These are phyloP conservation scores for Colletotrichum godetiae DNA, from an alignment of 2,329 filamentous ascomycete genomes.

Conservation along the genomic window DNA sequence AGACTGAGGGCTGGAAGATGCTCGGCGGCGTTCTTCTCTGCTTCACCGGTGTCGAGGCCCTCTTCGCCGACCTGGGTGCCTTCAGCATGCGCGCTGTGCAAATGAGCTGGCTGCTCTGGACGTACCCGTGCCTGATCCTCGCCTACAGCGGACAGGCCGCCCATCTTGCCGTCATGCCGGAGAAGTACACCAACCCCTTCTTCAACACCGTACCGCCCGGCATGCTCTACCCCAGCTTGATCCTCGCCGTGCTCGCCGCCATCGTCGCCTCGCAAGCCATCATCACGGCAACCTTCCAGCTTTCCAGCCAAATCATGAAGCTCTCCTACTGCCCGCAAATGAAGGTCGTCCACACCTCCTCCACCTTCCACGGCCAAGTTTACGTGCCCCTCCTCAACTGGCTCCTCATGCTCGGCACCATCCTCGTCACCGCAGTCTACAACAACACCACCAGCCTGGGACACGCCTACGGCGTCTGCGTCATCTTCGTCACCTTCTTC, in stretches of 20 bases:
- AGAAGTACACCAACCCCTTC: slow-evolving; percentile 78
- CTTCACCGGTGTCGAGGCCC: slow-evolving; percentile 82
- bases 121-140: slow-evolving; percentile 74
- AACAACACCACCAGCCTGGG: slow-evolving; percentile 79
- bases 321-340: slow-evolving; percentile 80
- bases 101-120: slow-evolving; percentile 76
- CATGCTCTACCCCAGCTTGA: slow-evolving; percentile 74
- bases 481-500: slow-evolving; percentile 84
- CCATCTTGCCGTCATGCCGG: slow-evolving; percentile 67
- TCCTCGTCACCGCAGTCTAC: slow-evolving; percentile 80
- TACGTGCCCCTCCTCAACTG: slow-evolving; percentile 83
- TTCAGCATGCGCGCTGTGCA: slow-evolving; percentile 78
- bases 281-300: slow-evolving; percentile 80
- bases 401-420: slow-evolving; percentile 79
- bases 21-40: slow-evolving; percentile 79
- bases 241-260: slow-evolving; percentile 76
- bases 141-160: slow-evolving; percentile 81
- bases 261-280: slow-evolving; percentile 84
- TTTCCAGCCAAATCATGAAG: slow-evolving; percentile 78
- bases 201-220: slow-evolving; percentile 77
- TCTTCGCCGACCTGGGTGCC: slow-evolving; percentile 83
- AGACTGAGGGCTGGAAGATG: slow-evolving; percentile 70
- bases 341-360: slow-evolving; percentile 77
- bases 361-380: slow-evolving; percentile 77
- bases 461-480: slow-evolving; percentile 82